These are phyloP conservation scores for Xylaria curta DNA, from an alignment of 495 filamentous ascomycete species.

Conservation along the genomic window DNA sequence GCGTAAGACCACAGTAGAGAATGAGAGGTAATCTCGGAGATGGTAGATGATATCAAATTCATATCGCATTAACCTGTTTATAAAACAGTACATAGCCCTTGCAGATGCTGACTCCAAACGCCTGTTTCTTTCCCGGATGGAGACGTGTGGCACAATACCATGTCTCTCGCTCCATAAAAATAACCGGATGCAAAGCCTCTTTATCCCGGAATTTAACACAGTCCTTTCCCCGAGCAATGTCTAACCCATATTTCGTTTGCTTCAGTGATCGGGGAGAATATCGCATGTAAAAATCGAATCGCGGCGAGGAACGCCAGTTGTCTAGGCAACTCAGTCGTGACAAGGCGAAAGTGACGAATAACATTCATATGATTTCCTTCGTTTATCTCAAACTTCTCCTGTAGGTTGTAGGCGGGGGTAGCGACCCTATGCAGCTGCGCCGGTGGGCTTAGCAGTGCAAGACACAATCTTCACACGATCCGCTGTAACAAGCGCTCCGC, in stretches of 20 bases:
- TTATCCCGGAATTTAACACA: neutral
- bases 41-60: neutral
- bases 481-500: slow-evolving; percentile 56
- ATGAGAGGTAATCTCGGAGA: neutral
- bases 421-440: slow-evolving; percentile 32
- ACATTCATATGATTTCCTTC: neutral
- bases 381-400: too few relatives aligned
- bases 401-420: too few relatives aligned
- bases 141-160: neutral
- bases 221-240: neutral
- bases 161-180: neutral
- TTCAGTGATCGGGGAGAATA: neutral
- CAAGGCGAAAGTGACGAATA: neutral
- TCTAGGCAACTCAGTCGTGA: neutral
- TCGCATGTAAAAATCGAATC: neutral
- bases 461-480: slow-evolving; percentile 98
- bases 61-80: slow-evolving; percentile 23
- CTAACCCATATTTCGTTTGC: neutral
- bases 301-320: neutral
- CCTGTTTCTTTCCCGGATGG: neutral
- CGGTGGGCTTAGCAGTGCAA: slow-evolving; percentile 86
- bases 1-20: neutral
- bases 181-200: neutral
- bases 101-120: slow-evolving; percentile 14
- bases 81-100: neutral